Evolutionary conservation across 2,329 filamentous ascomycete species (phyloP).

Genomic region (Pseudocercospora eumusae): DNA sequence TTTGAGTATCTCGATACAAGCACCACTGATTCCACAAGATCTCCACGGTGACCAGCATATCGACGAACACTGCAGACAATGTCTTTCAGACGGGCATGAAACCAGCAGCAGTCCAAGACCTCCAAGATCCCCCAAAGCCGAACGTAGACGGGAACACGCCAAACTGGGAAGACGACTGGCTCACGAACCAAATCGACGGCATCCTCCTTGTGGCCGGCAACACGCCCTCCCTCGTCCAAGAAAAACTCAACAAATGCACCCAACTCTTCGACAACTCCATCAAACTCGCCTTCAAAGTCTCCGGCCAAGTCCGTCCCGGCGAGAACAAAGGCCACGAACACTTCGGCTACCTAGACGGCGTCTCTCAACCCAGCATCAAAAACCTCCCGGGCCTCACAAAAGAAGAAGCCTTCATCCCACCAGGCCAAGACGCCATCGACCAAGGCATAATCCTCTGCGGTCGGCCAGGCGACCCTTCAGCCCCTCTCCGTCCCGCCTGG

Average conservation of each 20-base stretch:
- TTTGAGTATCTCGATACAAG: too few species aligned
- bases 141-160: constrained; percentile 21
- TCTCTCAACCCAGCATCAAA: constrained; percentile 46
- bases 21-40: too few species aligned
- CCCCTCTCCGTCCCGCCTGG: constrained; percentile 39
- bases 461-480: constrained; percentile 40
- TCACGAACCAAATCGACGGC: constrained; percentile 41
- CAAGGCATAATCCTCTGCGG: constrained; percentile 45
- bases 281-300: constrained; percentile 38
- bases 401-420: constrained; percentile 28
- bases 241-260: constrained; percentile 37
- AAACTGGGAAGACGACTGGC: constrained; percentile 35
- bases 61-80: constrained; percentile 35
- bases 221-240: constrained; percentile 32
- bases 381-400: constrained; percentile 35
- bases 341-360: constrained; percentile 49
- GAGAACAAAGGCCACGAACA: constrained; percentile 44
- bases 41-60: constrained; percentile 36
- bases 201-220: constrained; percentile 43
- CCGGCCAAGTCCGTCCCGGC: constrained; percentile 42
- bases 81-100: constrained; percentile 43
- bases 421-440: constrained; percentile 38
- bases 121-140: constrained; percentile 37
- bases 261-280: constrained; percentile 36
- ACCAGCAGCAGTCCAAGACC: constrained; percentile 29